Base-by-base conservation (phyloP, 2,329 filamentous ascomycete species). In the Arachnopeziza araneosa region DNA sequence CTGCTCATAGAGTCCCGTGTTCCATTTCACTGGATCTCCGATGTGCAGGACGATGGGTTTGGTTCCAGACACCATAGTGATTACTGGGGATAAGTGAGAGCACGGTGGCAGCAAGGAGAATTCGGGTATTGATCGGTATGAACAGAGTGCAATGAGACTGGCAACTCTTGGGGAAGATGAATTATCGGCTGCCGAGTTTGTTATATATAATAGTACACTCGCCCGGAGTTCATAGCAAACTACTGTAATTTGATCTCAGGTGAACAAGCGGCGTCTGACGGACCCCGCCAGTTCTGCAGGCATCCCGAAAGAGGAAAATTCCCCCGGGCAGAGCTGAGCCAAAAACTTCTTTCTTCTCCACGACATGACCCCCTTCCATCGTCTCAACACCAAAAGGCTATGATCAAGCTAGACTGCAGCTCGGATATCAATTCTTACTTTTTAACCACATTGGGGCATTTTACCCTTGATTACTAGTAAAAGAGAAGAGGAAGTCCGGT, bases 21-120 rank as follows among this genome's bases (percentile, higher is more conserved):
- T 71, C 69, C 69, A 73, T 61, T 69, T 69, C 1, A 73, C 66
- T 3, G 70, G 68, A 54, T 73, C 70, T 2, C 71, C 71, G 51
- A 73, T 72, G 30, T 72, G 70, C 8, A 73, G 63, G 22, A 73
- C 66, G 26, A 69, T 68, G 2, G 67, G 69, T 44, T 69, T 72
- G 36, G 12, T 44, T 14, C 36, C 17, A 17, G 36, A 14, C 17
- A 3, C 17, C 36, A 44, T 44, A 19, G 2, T 44, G 17, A 14
- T 44, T 44, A 44, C 5, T 44, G 36, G 17, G 6, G 36, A 44
- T 17, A 4, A 4, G 36, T 19, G 26, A 30, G 4, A 30, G 26
- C 17, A 14, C 17, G 36, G 36, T 8, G 3, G 36, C 6, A 44
- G 36, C 6, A 17, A 44, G 10, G 36, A 7, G 30, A 17, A 44